Conservation (phyloP, 495 filamentous ascomycete genomes). For the Trichocladium uniseriatum region DNA sequence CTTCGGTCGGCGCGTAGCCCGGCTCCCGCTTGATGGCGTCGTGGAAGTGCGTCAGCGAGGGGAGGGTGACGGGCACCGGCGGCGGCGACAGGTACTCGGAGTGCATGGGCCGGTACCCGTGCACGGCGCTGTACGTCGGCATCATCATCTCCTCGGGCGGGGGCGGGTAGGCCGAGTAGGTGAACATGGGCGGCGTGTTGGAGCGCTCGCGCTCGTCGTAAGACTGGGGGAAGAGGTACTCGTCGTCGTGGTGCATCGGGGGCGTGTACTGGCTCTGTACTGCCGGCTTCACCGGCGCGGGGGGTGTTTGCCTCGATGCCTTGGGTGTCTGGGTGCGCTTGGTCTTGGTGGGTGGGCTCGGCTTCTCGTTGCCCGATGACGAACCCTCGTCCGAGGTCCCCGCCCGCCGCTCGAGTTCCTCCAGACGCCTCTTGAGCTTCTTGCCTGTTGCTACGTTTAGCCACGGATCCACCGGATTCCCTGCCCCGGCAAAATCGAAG, state of each 20-base stretch:
- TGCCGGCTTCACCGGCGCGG: conserved; percentile 30
- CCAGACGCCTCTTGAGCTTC: conserved; percentile 95
- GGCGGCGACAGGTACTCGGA: conserved; percentile 54
- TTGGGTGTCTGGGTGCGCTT: conserved; percentile 31
- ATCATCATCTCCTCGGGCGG: conserved; percentile 59
- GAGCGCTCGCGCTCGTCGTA: conserved; percentile 51
- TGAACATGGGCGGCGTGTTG: conserved; percentile 63
- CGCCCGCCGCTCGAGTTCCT: conserved; percentile 89
- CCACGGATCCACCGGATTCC: neutral
- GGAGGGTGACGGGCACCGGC: conserved; percentile 49
- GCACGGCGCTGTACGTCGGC: conserved; percentile 51
- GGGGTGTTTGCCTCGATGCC: conserved; percentile 22
- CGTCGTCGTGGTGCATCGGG: conserved; percentile 44
- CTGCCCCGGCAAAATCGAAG: neutral
- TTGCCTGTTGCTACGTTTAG: conserved; percentile 55
- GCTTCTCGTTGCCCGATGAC: conserved; percentile 41
- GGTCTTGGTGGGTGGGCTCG: conserved; percentile 40
- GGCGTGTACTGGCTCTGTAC: conserved; percentile 53
- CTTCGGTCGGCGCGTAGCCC: conserved; percentile 41
- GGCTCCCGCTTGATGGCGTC: conserved; percentile 53
- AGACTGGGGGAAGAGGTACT: conserved; percentile 35
- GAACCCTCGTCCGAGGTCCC: conserved; percentile 66
- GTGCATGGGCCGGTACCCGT: conserved; percentile 57
- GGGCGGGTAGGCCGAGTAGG: conserved; percentile 60
- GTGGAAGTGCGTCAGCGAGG: conserved; percentile 55